Evolutionary conservation across 257 asterid species (phyloP).

Genomic region (Craterostigma plantagineum): DNA sequence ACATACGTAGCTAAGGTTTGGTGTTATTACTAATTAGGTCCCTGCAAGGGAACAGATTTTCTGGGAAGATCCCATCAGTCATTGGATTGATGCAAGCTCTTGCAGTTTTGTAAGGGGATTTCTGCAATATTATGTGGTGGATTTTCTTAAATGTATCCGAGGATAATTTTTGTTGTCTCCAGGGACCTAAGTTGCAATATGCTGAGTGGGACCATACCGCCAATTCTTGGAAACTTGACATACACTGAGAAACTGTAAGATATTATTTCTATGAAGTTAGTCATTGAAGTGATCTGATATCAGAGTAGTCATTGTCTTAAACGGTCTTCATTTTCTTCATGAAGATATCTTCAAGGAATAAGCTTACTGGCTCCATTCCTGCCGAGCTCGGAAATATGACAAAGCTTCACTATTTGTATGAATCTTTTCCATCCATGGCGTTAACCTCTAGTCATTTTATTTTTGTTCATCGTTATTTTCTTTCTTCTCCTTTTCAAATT

Average conservation of each 20-base stretch:
- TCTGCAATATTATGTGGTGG: background rate
- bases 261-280: background rate
- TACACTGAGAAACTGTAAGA: constrained; percentile 89
- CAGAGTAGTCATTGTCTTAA: background rate
- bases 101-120: constrained; percentile 67
- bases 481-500: background rate
- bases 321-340: background rate
- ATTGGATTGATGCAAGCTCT: constrained; percentile 98
- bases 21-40: constrained; percentile 14
- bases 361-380: constrained; percentile 73
- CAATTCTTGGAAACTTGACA: constrained; percentile 82
- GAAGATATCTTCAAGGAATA: constrained; percentile 85
- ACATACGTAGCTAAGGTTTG: background rate
- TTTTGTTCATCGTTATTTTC: background rate
- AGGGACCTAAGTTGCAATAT: constrained; percentile 83
- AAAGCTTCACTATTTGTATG: constrained; percentile 78
- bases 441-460: background rate
- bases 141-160: too few species aligned
- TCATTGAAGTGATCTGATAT: background rate
- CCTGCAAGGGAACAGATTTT: constrained; percentile 44
- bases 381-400: constrained; percentile 96
- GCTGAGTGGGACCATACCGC: constrained; percentile 77
- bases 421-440: background rate
- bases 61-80: constrained; percentile 79
- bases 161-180: background rate